These are phyloP conservation scores for Mycena latifolia DNA, from an alignment of 768 basidiomycete genomes.

Conservation along the genomic window DNA sequence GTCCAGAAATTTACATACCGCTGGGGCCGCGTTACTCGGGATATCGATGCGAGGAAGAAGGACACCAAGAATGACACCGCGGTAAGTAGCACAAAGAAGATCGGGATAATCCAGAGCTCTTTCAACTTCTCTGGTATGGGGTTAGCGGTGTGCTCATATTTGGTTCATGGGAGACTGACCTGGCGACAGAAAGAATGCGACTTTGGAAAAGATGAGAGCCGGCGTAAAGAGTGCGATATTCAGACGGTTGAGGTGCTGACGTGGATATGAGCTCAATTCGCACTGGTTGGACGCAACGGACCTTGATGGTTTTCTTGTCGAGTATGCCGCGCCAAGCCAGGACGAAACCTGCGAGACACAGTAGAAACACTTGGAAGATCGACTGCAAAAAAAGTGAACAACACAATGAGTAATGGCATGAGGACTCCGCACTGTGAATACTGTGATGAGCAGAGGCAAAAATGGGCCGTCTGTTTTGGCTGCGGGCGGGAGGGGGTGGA, in stretches of 20 bases:
- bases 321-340: slow-evolving; percentile 85
- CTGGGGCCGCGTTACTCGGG: slow-evolving; percentile 81
- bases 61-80: slow-evolving; percentile 77
- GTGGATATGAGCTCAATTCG: slow-evolving; percentile 3
- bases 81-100: slow-evolving; percentile 87
- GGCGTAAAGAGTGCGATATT: slow-evolving; percentile 94
- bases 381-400: slow-evolving; percentile 61
- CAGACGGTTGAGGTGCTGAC: slow-evolving; percentile 79
- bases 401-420: slow-evolving; percentile 2
- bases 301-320: slow-evolving; percentile 93
- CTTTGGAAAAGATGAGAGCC: slow-evolving; percentile 91
- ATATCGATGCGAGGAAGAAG: slow-evolving; percentile 68
- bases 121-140: slow-evolving; percentile 69
- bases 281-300: slow-evolving; percentile 39
- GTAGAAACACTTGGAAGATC: slow-evolving; percentile 88
- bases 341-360: slow-evolving; percentile 87
- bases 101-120: slow-evolving; percentile 88
- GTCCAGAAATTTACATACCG: slow-evolving; percentile 56
- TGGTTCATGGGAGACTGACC: slow-evolving; percentile 50
- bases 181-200: slow-evolving; percentile 92
- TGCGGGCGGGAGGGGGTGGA: not conserved
- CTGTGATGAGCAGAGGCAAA: slow-evolving; percentile 19
- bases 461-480: slow-evolving; percentile 23
- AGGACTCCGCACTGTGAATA: slow-evolving; percentile 24
- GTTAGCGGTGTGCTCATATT: too few relatives aligned